Evolutionary conservation across 2,329 filamentous ascomycete species (phyloP), one percentile per base, ranked within the genome.

Genomic region (Chrysoporthe puriensis): DNA sequence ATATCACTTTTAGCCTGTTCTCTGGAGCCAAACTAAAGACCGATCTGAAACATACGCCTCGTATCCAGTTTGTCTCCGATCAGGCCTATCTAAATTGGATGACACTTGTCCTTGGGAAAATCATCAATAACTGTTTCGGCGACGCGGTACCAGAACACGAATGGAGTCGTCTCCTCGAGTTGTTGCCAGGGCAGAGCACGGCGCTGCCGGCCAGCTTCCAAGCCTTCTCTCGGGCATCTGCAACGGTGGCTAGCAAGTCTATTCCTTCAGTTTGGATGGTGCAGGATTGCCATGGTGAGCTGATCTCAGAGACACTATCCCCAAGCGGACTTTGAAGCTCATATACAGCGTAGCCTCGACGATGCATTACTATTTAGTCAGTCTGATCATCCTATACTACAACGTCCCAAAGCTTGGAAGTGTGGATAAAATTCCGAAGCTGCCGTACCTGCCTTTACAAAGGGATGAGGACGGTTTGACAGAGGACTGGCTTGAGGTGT

Each of bases 1-100:
- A 85, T 48, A 84, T 85, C n/a, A 85, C 83, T 0, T 82, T 84
- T n/a, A 82, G 82, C n/a, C 71, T 85, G 0, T 83, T 82, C 52
- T 75, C 80, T 48, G 72, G 75, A 6, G 80, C 79, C 32, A 76
- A 76, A 0, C 70, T 84, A 0, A 83, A 82, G 69, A 82, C 83
- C 65, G 74, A 80, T 21, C 63, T 81, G 14, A 59, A 74, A 14
- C 52, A 68, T 34, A 70, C 76, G 8, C 54, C 50, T 67, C 21
- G 7, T 70, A 21, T 63, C 61, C 6, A 48, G 32, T 9, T 68
- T 66, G 1, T 60, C 73, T 4, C 69, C 0, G 77, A 81, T 26
- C 72, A 77, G 32, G 75, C 76, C 66, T 73, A 75, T 36, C 76
- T 83, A 1, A 83, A 84, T 64, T 74, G 74, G 0, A 75, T 82